Percentiles rank a stretch among this genome's conserved stretches.
Evolutionary conservation across 2,329 filamentous ascomycete genomes (phyloP).

Genomic region (Aureobasidium pullulans): DNA sequence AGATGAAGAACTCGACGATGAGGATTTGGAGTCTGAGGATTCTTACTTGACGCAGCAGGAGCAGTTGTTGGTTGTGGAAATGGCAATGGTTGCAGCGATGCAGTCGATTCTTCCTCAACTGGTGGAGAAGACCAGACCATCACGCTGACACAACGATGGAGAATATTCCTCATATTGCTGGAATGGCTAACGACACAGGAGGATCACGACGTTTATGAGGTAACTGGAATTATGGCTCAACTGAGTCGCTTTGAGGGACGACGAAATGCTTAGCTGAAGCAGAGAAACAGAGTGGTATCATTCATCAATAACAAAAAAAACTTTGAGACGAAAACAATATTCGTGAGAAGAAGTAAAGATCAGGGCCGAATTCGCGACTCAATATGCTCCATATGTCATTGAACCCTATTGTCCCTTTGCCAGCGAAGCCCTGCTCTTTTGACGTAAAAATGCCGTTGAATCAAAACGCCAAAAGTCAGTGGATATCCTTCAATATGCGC

Average conservation of each 20-base stretch:
- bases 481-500: background rate
- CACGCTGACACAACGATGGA: too few species aligned
- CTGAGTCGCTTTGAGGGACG: too few species aligned
- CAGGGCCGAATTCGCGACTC: background rate
- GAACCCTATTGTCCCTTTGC: background rate
- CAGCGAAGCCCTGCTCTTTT: background rate
- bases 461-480: background rate
- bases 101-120: background rate
- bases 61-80: background rate
- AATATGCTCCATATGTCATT: background rate
- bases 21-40: background rate
- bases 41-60: background rate
- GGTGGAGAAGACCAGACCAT: background rate
- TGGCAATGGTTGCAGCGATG: background rate
- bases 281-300: conserved; percentile 7
- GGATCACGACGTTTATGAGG: too few species aligned
- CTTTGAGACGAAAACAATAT: background rate
- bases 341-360: background rate
- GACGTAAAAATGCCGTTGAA: background rate
- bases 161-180: too few species aligned
- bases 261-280: background rate
- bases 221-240: too few species aligned
- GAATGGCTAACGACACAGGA: too few species aligned
- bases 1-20: background rate
- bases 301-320: background rate